Evolutionary conservation across 2,329 filamentous ascomycete species (phyloP).

Genomic region (Claviceps maximensis): DNA sequence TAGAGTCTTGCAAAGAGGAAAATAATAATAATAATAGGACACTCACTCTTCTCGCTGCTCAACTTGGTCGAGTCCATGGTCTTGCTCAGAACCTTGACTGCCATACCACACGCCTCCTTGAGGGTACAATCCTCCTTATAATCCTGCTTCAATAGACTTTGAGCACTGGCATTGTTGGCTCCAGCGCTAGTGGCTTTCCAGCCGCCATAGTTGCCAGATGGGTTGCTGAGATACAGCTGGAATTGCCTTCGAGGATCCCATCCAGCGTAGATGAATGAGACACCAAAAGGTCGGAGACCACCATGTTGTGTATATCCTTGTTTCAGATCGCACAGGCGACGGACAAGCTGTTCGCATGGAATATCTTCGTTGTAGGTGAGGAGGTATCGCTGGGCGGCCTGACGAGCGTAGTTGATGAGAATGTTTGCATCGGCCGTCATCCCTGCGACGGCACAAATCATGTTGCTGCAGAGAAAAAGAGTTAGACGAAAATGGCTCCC

Average conservation of each 20-base stretch:
- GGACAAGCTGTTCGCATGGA: constrained; percentile 95
- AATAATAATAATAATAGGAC: too few relatives aligned
- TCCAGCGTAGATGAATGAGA: constrained; percentile 98
- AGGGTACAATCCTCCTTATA: constrained; percentile 97
- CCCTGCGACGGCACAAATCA: constrained; percentile 98
- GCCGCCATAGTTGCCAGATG: constrained; percentile 94
- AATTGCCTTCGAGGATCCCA: constrained; percentile 95
- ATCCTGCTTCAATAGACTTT: constrained; percentile 95
- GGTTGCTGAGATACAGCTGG: constrained; percentile 98
- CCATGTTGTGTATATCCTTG: constrained; percentile 99
- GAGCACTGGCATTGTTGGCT: constrained; percentile 94
- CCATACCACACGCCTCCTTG: constrained; percentile 92
- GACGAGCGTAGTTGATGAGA: constrained; percentile 98
- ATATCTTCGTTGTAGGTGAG: constrained; percentile 99
- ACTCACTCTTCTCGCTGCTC: constrained; percentile 96
- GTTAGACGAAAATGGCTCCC: background rate
- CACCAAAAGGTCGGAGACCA: constrained; percentile 93
- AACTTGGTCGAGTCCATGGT: constrained; percentile 99
- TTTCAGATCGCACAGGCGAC: constrained; percentile 92
- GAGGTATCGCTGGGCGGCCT: constrained; percentile 93
- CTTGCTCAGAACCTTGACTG: constrained; percentile 98
- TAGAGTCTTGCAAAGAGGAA: too few relatives aligned
- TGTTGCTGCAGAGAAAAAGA: constrained; percentile 54
- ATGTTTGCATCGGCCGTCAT: constrained; percentile 99
- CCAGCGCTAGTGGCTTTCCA: constrained; percentile 99